Conservation (phyloP, 1,284 basidiomycete species). For the Inonotus hispidus region DNA sequence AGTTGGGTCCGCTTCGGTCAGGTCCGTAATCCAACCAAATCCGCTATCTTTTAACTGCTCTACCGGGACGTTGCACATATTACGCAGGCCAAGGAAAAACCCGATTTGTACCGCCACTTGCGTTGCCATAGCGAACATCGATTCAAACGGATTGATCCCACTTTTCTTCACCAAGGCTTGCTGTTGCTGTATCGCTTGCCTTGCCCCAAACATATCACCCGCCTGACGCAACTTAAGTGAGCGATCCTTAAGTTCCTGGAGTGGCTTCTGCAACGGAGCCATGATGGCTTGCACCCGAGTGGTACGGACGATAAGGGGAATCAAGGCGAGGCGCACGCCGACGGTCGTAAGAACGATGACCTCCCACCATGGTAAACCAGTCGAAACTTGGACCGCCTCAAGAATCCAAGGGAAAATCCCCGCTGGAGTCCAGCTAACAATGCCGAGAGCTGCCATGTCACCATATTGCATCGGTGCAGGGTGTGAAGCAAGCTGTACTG, state of each 20-base stretch:
- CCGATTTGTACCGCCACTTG: constrained; percentile 81
- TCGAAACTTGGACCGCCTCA: constrained; percentile 69
- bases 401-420: constrained; percentile 53
- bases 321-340: constrained; percentile 60
- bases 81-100: constrained; percentile 81
- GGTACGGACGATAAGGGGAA: constrained; percentile 66
- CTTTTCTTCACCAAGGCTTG: constrained; percentile 64
- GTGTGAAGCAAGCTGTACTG: neutral
- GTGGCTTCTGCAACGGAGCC: constrained; percentile 55
- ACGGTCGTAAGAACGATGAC: constrained; percentile 73
- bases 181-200: constrained; percentile 51
- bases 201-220: constrained; percentile 51
- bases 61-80: constrained; percentile 67
- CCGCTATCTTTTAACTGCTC: constrained; percentile 77
- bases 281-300: constrained; percentile 70
- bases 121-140: constrained; percentile 56
- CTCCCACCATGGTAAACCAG: constrained; percentile 83
- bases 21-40: constrained; percentile 68
- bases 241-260: constrained; percentile 51
- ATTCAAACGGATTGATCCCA: constrained; percentile 58
- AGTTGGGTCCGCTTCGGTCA: constrained; percentile 77
- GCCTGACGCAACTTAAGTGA: constrained; percentile 31
- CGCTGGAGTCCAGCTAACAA: constrained; percentile 56
- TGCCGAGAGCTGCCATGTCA: constrained; percentile 74
- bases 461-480: constrained; percentile 56